These are phyloP conservation scores for Ophiostoma sp. DNA, from an alignment of 2,329 filamentous ascomycete genomes.

Conservation along the genomic window DNA sequence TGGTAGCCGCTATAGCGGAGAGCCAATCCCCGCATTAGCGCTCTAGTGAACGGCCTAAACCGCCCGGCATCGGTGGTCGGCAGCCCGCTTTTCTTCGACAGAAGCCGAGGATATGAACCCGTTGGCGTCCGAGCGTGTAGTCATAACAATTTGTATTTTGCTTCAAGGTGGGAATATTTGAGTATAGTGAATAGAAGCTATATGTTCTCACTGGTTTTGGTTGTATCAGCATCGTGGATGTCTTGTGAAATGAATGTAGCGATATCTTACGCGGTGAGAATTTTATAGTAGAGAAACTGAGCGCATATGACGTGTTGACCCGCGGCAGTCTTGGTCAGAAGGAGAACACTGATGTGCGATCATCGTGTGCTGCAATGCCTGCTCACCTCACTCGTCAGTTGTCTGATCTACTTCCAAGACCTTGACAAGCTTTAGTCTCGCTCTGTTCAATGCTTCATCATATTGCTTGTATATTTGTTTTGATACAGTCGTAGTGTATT, in stretches of 20 bases:
- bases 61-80: constrained; percentile 9
- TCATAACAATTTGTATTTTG: too few relatives aligned
- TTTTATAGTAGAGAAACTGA: too few relatives aligned
- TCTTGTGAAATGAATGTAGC: too few relatives aligned
- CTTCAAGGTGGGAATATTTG: too few relatives aligned
- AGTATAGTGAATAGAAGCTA: too few relatives aligned
- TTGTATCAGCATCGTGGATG: too few relatives aligned
- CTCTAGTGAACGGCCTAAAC: not conserved
- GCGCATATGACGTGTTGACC: too few relatives aligned
- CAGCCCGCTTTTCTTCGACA: constrained; percentile 12
- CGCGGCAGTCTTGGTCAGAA: not conserved
- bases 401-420: not conserved
- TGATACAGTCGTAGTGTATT: not conserved
- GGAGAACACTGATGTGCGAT: not conserved
- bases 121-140: too few relatives aligned
- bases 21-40: constrained; percentile 4
- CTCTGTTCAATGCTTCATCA: not conserved
- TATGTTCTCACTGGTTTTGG: too few relatives aligned
- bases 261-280: too few relatives aligned
- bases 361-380: not conserved
- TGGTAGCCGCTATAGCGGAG: constrained; percentile 1
- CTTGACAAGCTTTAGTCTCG: not conserved
- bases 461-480: not conserved
- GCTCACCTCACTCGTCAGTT: not conserved
- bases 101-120: not conserved